A percentile compares a stretch with the other conserved stretches of the same genome.
Conservation (phyloP, 441 rosid genomes). For the Pelargonium citronellum region DNA sequence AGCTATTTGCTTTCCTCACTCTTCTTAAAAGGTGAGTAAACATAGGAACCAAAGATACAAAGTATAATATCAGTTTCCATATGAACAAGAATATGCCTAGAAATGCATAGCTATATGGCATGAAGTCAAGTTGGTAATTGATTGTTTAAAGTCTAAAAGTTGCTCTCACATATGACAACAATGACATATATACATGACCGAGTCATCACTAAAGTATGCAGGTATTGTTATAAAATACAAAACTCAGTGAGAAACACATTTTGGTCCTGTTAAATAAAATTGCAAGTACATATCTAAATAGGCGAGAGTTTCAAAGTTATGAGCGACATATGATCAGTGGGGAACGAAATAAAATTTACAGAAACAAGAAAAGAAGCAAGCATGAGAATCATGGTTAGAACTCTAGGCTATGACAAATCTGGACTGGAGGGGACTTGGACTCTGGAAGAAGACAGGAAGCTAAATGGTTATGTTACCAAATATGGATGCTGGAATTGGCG, state of each 20-base stretch:
- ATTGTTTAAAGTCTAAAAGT: neutral
- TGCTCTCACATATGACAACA: neutral
- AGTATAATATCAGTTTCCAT: neutral
- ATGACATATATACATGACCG: neutral
- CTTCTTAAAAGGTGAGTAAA: neutral
- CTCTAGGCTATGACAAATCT: conserved; percentile 37
- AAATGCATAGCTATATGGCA: neutral
- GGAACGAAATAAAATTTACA: neutral
- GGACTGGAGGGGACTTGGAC: conserved; percentile 65
- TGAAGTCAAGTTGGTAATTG: neutral
- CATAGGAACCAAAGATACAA: neutral
- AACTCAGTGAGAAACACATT: conserved; percentile 24
- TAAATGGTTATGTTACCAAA: conserved; percentile 38
- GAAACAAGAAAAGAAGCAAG: neutral
- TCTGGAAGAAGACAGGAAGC: conserved; percentile 51
- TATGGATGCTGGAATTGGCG: conserved; percentile 69
- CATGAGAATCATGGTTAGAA: conserved; percentile 41
- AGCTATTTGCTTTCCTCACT: neutral
- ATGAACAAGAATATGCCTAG: neutral
- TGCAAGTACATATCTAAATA: conserved; percentile 15
- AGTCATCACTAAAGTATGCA: neutral
- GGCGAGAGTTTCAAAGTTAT: neutral
- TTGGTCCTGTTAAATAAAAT: neutral
- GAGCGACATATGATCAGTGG: neutral
- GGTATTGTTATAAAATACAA: neutral